Conservation (phyloP, 176 grass and related monocot species). For the Typha latifolia region DNA sequence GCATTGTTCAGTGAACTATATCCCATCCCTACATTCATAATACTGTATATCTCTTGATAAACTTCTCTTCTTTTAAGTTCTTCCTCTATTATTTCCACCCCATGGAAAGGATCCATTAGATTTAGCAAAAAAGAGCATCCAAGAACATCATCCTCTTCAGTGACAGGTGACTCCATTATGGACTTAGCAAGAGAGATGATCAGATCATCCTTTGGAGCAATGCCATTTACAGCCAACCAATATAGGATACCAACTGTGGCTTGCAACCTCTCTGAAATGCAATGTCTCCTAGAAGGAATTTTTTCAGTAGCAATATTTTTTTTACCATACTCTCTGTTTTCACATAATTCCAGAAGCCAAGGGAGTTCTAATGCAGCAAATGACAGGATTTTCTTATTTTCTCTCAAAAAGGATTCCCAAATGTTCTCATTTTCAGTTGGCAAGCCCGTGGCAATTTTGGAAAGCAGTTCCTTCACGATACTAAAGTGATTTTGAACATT, state of each 20-base stretch:
- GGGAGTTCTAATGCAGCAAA: slow-evolving; percentile 64
- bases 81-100: slow-evolving; percentile 84
- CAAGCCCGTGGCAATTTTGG: slow-evolving; percentile 47
- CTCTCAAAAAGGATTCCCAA: slow-evolving; percentile 41
- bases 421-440: slow-evolving; percentile 37
- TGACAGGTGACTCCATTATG: slow-evolving; percentile 57
- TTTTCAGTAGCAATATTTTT: slow-evolving; percentile 23
- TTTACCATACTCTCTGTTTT: slow-evolving; percentile 37
- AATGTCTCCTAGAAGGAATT: slow-evolving; percentile 31
- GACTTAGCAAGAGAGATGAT: slow-evolving; percentile 64
- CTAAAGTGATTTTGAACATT: slow-evolving; percentile 30
- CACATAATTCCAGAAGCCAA: slow-evolving; percentile 74
- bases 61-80: slow-evolving; percentile 59
- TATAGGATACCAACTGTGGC: slow-evolving; percentile 53
- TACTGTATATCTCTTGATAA: slow-evolving; percentile 76
- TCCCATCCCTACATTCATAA: slow-evolving; percentile 84
- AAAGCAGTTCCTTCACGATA: slow-evolving; percentile 52
- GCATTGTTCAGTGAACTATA: slow-evolving; percentile 88
- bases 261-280: slow-evolving; percentile 43
- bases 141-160: slow-evolving; percentile 63
- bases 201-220: slow-evolving; percentile 67
- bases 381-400: slow-evolving; percentile 60
- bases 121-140: slow-evolving; percentile 73
- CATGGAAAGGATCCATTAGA: slow-evolving; percentile 80
- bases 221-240: slow-evolving; percentile 58